Evolutionary conservation across 2,329 filamentous ascomycete species (phyloP).

Genomic region (Aspergillus glaucus): DNA sequence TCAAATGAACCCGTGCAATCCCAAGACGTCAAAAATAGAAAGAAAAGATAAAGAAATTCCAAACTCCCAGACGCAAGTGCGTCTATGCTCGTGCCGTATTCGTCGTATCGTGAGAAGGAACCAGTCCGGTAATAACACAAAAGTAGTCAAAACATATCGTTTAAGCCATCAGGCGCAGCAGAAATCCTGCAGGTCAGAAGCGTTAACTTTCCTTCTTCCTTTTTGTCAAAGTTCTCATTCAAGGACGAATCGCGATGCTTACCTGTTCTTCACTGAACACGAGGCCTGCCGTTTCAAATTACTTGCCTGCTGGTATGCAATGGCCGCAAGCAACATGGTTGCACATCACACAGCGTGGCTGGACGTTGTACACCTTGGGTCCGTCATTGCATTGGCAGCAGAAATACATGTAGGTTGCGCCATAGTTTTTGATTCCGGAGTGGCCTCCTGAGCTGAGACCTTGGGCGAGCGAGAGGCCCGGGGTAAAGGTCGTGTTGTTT

Average conservation of each 20-base stretch:
- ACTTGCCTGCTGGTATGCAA: slow-evolving; percentile 16
- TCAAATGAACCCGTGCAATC: not conserved
- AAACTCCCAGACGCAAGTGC: slow-evolving; percentile 8
- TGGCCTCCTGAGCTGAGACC: not conserved
- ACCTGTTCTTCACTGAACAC: not conserved
- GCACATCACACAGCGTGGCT: slow-evolving; percentile 29
- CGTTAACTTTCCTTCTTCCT: not conserved
- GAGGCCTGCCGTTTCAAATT: not conserved
- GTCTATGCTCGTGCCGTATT: slow-evolving; percentile 3
- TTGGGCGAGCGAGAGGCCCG: not conserved
- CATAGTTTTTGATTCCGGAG: slow-evolving; percentile 4
- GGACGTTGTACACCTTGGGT: slow-evolving; percentile 30
- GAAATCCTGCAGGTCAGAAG: not conserved
- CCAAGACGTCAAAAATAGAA: slow-evolving; percentile 4
- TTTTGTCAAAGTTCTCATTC: not conserved
- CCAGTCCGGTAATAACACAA: not conserved
- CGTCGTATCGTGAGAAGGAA: not conserved
- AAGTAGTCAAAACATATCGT: not conserved
- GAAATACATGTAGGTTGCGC: slow-evolving; percentile 25
- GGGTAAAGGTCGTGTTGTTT: not conserved
- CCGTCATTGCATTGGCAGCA: slow-evolving; percentile 36
- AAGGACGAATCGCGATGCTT: not conserved
- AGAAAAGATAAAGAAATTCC: slow-evolving; percentile 6
- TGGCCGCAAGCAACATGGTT: slow-evolving; percentile 22
- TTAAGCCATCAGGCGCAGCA: not conserved